phyloP scores from a whole-genome alignment of 1,284 basidiomycete genomes.

The Irpex sp. region DNA sequence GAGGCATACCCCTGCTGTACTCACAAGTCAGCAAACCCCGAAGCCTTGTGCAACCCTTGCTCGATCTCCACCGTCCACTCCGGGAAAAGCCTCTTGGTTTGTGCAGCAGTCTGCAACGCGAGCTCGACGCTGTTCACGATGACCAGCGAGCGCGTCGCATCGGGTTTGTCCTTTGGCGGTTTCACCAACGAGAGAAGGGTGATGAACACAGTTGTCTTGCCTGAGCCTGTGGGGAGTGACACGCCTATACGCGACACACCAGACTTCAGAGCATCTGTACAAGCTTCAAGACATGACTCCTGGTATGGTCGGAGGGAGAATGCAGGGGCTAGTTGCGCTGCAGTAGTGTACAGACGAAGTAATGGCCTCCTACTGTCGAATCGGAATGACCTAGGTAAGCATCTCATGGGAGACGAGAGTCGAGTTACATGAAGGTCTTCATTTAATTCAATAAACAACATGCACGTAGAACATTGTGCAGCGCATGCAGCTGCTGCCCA shows the following conservation, averaged over 20 bases:
- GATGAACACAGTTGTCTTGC: constrained; percentile 93
- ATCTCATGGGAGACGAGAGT: background rate
- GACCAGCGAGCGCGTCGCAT: constrained; percentile 65
- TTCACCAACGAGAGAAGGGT: constrained; percentile 64
- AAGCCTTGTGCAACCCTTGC: constrained; percentile 77
- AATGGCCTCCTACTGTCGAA: background rate
- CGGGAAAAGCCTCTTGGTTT: constrained; percentile 68
- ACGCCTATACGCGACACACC: constrained; percentile 83
- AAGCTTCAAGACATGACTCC: constrained; percentile 79
- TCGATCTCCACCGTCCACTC: constrained; percentile 87
- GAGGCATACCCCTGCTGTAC: constrained; percentile 19
- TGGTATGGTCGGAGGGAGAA: constrained; percentile 84
- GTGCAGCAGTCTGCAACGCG: constrained; percentile 81
- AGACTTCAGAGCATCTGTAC: constrained; percentile 63
- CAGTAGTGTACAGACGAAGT: constrained; percentile 15
- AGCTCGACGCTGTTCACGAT: constrained; percentile 88
- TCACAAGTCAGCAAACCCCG: constrained; percentile 83
- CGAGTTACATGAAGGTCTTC: background rate
- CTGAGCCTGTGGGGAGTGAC: constrained; percentile 87
- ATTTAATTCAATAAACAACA: too few species aligned
- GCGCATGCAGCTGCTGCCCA: too few species aligned
- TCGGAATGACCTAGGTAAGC: background rate
- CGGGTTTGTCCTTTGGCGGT: constrained; percentile 37
- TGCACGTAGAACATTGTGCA: too few species aligned
- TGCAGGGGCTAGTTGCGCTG: constrained; percentile 2